phyloP scores from a whole-genome alignment of 1,284 basidiomycete genomes.

The Ganoderma leucocontextum region DNA sequence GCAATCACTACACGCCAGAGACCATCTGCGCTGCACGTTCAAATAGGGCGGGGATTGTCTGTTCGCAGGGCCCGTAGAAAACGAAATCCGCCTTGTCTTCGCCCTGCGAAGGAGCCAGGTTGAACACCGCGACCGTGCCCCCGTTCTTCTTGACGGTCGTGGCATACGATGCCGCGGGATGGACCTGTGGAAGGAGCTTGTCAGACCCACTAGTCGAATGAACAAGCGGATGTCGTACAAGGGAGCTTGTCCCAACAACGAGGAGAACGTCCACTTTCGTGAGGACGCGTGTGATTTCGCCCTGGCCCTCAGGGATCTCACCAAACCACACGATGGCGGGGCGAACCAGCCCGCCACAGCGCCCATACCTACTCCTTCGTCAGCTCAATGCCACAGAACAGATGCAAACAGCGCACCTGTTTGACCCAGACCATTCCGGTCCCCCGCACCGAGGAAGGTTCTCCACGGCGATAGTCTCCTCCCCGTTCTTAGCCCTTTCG shows the following conservation, averaged over 20 bases:
- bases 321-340: slow-evolving; percentile 73
- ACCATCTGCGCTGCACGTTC: not conserved
- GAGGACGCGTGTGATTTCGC: slow-evolving; percentile 52
- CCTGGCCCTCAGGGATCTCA: slow-evolving; percentile 52
- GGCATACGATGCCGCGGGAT: slow-evolving; percentile 48
- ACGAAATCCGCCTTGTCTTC: slow-evolving; percentile 46
- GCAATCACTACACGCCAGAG: not conserved
- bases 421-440: slow-evolving; percentile 9
- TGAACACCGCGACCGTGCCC: slow-evolving; percentile 51
- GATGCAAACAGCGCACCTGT: not conserved
- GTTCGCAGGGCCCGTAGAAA: slow-evolving; percentile 49
- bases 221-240: slow-evolving; percentile 43
- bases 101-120: slow-evolving; percentile 45
- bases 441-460: slow-evolving; percentile 44
- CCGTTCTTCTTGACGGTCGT: slow-evolving; percentile 34
- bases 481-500: slow-evolving; percentile 3
- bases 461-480: slow-evolving; percentile 35
- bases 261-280: slow-evolving; percentile 59
- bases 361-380: slow-evolving; percentile 19
- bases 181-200: slow-evolving; percentile 39
- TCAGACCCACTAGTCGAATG: slow-evolving; percentile 28
- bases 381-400: not conserved
- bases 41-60: slow-evolving; percentile 33
- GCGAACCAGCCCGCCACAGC: slow-evolving; percentile 55
- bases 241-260: slow-evolving; percentile 67